Conservation (phyloP, 2,329 filamentous ascomycete genomes). For the Pseudocercospora cruenta region DNA sequence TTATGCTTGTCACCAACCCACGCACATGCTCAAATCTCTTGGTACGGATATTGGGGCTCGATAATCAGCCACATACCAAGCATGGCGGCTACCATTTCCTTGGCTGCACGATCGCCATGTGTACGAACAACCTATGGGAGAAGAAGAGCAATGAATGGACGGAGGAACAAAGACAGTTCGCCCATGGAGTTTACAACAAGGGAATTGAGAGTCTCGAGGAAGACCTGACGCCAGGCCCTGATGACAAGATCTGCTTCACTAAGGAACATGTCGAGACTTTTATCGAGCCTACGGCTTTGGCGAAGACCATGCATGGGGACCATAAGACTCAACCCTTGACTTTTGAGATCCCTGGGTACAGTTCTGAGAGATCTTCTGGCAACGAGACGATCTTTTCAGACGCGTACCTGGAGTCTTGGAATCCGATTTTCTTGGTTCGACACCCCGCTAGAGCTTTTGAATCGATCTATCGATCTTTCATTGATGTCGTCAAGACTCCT, state of each 20-base stretch:
- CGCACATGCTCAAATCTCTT: conserved; percentile 15
- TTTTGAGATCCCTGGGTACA: conserved; percentile 9
- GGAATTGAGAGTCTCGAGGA: background rate
- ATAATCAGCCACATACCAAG: conserved; percentile 6
- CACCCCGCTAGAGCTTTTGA: conserved; percentile 15
- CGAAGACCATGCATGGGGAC: background rate
- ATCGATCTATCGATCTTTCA: conserved; percentile 2
- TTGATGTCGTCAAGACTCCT: conserved; percentile 8
- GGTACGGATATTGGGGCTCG: conserved; percentile 4
- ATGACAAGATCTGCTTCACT: conserved; percentile 1
- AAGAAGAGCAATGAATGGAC: conserved; percentile 4
- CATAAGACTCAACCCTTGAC: background rate
- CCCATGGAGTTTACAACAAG: background rate
- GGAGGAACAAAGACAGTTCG: conserved; percentile 11
- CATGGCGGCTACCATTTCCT: conserved; percentile 15
- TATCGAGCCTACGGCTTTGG: conserved; percentile 4
- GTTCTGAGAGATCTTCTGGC: conserved; percentile 4
- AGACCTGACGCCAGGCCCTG: background rate
- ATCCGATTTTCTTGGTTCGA: conserved; percentile 11
- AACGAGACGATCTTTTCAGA: conserved; percentile 11
- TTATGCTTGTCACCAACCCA: conserved; percentile 16
- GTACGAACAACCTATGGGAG: background rate
- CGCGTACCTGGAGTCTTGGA: conserved; percentile 12
- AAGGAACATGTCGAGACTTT: conserved; percentile 13
- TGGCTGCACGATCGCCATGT: background rate